Conservation (phyloP, 2,329 filamentous ascomycete genomes). For the Penicillium sp. region DNA sequence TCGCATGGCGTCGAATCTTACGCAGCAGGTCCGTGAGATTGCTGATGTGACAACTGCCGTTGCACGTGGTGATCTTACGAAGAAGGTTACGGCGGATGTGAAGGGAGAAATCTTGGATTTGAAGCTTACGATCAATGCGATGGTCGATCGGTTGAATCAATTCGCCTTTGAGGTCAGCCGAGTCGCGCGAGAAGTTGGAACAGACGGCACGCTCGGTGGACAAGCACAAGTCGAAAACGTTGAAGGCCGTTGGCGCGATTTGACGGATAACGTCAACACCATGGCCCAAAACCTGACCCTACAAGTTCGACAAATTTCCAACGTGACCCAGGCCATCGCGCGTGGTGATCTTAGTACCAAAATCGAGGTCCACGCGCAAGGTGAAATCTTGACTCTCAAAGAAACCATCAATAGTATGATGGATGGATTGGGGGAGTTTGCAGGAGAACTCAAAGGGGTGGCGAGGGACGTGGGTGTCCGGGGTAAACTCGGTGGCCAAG, state of each 20-base stretch:
- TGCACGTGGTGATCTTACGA: conserved; percentile 83
- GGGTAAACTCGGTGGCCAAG: conserved; percentile 96
- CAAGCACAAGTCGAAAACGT: conserved; percentile 62
- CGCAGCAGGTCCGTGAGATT: conserved; percentile 92
- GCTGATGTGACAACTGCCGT: conserved; percentile 93
- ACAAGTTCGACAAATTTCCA: conserved; percentile 80
- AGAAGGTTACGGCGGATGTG: conserved; percentile 88
- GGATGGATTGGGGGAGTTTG: conserved; percentile 86
- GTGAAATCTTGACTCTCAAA: conserved; percentile 86
- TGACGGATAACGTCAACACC: conserved; percentile 63
- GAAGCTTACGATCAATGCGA: conserved; percentile 76
- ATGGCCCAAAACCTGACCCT: conserved; percentile 60
- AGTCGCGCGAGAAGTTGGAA: conserved; percentile 61
- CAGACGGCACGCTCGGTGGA: conserved; percentile 59
- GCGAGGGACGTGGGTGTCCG: conserved; percentile 93
- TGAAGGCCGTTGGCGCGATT: conserved; percentile 62
- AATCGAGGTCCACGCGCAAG: conserved; percentile 88
- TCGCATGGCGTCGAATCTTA: conserved; percentile 94
- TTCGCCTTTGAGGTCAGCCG: conserved; percentile 63
- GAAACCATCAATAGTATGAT: conserved; percentile 99
- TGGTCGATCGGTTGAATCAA: conserved; percentile 61
- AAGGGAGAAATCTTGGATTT: conserved; percentile 88
- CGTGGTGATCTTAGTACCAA: conserved; percentile 92
- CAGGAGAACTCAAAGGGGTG: conserved; percentile 86
- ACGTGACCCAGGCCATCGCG: conserved; percentile 87